Evolutionary conservation across 148 eudicot species (phyloP).

Genomic region (Talinum fruticosum): DNA sequence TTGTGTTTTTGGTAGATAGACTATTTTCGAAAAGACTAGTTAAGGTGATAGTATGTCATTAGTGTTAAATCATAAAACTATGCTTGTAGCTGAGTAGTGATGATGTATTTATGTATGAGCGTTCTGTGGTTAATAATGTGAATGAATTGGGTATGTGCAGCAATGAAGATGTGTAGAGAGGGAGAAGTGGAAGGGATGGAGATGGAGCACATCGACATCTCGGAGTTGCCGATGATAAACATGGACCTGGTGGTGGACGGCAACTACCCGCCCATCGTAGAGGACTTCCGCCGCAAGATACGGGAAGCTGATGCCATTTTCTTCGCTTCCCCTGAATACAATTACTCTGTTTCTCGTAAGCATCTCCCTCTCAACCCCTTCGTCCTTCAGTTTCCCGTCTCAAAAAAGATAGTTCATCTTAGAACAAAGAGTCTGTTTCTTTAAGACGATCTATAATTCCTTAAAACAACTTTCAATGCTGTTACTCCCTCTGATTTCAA

Average conservation of each 20-base stretch:
- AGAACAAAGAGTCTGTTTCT: no score
- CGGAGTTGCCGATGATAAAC: constrained; percentile 62
- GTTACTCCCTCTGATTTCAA: no score
- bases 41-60: no score
- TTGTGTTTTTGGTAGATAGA: no score
- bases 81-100: neutral
- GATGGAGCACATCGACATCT: constrained; percentile 68
- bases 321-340: constrained; percentile 88
- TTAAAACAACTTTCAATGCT: no score
- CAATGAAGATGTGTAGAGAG: constrained; percentile 51
- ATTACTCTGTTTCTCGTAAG: constrained; percentile 77
- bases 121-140: no score
- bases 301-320: constrained; percentile 55
- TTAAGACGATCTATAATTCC: no score
- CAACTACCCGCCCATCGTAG: constrained; percentile 51
- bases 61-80: neutral
- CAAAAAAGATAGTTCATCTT: no score
- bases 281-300: constrained; percentile 63
- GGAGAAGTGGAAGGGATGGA: constrained; percentile 44
- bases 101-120: neutral
- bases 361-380: neutral
- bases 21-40: no score
- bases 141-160: constrained; percentile 31
- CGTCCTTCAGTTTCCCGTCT: no score
- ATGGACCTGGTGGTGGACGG: constrained; percentile 68